Evolutionary conservation across 202 grass and related monocot species (phyloP), one percentile per base, ranked within the genome.

Genomic region (Bolboschoenoplectus hybrid): DNA sequence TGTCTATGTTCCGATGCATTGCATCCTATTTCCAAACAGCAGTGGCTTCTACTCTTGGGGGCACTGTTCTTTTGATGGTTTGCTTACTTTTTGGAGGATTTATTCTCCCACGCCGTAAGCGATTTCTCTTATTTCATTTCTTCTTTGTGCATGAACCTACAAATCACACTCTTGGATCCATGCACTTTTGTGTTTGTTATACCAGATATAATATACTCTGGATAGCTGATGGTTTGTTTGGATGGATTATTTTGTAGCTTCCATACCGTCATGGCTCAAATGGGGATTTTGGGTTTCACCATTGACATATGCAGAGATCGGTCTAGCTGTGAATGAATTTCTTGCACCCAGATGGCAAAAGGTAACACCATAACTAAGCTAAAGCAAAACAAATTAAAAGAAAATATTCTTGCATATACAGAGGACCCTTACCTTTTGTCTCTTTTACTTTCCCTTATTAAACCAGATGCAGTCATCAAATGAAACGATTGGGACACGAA

Each of bases 281-380:
- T 97, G 95, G 95, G 92, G 88, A 81, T 97, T 95, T 87, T 95
- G 95, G 95, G 38, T 93, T 68, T 94, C 95, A 51, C 95, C 92
- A 74, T 74, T 95, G 68, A 88, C 95, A 1, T 95, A 95, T 35
- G 84, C 84, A 80, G 92, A 97, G 81, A 92, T 97, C 85, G 89
- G 82, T 51, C 78, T 97, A 60, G 81, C 92, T 69, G 67, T 80
- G 85, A 97, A 93, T 85, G 95, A 97, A 88, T 95, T 97, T 84
- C 84, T 85, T 45, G 85, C 95, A 79, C 77, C 89, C 74, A 90
- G 95, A 93, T 97, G 95, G 92, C 67, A 88, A 53, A 88, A 95
- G 89, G 95, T 97, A 81, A 83, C 11, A 74, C 62, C 65, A 47
- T 63, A 44, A 79, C 51, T 57, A 58, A n/a, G 7, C 52, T 60